phyloP scores from a whole-genome alignment of 768 basidiomycete species.

The Leccinellum albellum region DNA sequence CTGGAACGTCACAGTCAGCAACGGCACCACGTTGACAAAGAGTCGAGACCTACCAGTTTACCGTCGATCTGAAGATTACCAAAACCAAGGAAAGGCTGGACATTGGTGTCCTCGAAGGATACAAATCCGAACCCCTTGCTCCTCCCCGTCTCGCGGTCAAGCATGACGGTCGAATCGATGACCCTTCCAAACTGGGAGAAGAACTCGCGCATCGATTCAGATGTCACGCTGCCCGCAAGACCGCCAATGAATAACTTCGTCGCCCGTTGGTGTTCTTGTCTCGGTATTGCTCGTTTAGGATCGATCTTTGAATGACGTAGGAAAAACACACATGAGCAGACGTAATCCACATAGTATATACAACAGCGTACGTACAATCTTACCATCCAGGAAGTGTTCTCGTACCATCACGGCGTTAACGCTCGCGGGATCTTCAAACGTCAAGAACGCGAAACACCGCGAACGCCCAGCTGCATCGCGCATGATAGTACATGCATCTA shows the following conservation, averaged over 20 bases:
- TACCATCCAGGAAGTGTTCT: slow-evolving; percentile 94
- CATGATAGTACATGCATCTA: slow-evolving; percentile 99
- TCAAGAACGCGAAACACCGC: slow-evolving; percentile 95
- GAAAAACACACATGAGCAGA: slow-evolving; percentile 18
- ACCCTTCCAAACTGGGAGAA: slow-evolving; percentile 94
- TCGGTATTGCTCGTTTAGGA: slow-evolving; percentile 97
- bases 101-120: slow-evolving; percentile 89
- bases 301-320: slow-evolving; percentile 68
- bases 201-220: slow-evolving; percentile 89
- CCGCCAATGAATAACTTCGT: slow-evolving; percentile 97
- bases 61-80: slow-evolving; percentile 92
- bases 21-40: background rate
- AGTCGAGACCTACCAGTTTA: slow-evolving; percentile 68
- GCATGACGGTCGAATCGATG: slow-evolving; percentile 97
- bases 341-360: slow-evolving; percentile 10
- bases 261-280: slow-evolving; percentile 90
- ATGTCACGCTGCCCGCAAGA: slow-evolving; percentile 86
- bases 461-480: slow-evolving; percentile 93
- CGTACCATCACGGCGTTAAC: slow-evolving; percentile 96
- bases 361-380: slow-evolving; percentile 69
- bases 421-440: slow-evolving; percentile 88
- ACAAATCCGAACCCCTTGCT: slow-evolving; percentile 99
- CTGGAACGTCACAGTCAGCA: slow-evolving; percentile 37
- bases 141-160: slow-evolving; percentile 90
- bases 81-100: slow-evolving; percentile 83